Evolutionary conservation across 179 eudicot species (phyloP), one percentile per base, ranked within the genome.

Genomic region (Spergularia azorica): DNA sequence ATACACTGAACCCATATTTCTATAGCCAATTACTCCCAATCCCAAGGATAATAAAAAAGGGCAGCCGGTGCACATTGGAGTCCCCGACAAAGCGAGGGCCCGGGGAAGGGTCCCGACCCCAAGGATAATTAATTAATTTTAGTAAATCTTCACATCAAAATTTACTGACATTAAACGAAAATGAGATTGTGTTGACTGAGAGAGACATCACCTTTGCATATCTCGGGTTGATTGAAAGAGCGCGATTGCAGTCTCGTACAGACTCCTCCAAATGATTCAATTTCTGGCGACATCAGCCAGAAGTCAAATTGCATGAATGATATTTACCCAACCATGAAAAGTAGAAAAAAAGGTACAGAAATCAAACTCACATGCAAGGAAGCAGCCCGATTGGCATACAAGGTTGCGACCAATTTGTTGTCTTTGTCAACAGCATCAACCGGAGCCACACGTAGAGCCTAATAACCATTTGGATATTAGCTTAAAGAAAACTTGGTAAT

Each of bases 401-500:
- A 83, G 50, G 86, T 79, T 9, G 97, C 90, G 72, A 90, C 86
- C 80, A 90, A 83, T 78, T 86, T 85, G 79, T 85, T 88, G 18
- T 78, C 90, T 84, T 75, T 84, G 67, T 87, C 97, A 72, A 83
- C 83, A 64, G 77, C 89, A 86, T 86, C 86, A 41, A 74, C 71
- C 6, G 97, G 98, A 71, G 94, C 97, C 82, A 85, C 80, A 64
- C 96, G 96, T 74, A 94, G 73, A 50, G 98, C 98, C 98, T 94
- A 84, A 58, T 26, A 76, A 77, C 69, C 73, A 70, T 43, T 43
- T 43, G 8, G 48, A 43, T 43, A 4, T 21, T 46, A 26, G 43
- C 26, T 66, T 36, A 63, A 39, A 7, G 12, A 43, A 63, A 43
- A 17, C 5, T 14, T 16, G 18, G 5, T 56, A 14, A 4, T 56